These are phyloP conservation scores for Magnolia officinalis DNA, from an alignment of 164 flowering plant genomes.

Conservation along the genomic window DNA sequence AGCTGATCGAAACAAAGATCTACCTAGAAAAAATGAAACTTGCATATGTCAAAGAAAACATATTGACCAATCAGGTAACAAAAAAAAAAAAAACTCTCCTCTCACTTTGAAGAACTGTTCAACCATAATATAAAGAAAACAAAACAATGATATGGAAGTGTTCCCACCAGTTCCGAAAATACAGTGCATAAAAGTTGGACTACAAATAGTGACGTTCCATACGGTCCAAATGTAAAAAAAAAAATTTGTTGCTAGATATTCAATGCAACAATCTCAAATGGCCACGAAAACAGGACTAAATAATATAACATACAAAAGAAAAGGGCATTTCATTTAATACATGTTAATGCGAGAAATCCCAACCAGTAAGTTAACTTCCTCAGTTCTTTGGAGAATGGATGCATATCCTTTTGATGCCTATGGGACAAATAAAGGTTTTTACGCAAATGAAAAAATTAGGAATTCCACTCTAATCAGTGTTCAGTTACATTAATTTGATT, in stretches of 20 bases:
- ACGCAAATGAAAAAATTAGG: not conserved
- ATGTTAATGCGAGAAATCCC: not conserved
- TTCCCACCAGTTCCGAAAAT: too few relatives aligned
- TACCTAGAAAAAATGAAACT: conserved; percentile 42
- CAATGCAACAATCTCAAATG: not conserved
- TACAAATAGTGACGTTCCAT: too few relatives aligned
- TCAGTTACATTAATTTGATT: too few relatives aligned
- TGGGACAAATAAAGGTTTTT: not conserved
- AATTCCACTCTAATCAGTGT: too few relatives aligned
- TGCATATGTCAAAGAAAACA: not conserved
- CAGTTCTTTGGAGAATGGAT: not conserved
- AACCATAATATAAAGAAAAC: too few relatives aligned
- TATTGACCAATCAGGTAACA: not conserved
- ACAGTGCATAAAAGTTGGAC: too few relatives aligned
- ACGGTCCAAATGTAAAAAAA: too few relatives aligned
- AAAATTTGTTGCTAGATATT: not conserved
- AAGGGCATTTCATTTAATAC: not conserved
- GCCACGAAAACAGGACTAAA: too few relatives aligned
- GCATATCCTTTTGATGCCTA: not conserved
- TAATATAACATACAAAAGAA: not conserved
- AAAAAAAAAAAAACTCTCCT: not conserved
- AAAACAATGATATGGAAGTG: too few relatives aligned
- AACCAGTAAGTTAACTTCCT: not conserved
- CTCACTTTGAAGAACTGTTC: not conserved
- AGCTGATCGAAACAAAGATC: conserved; percentile 97